Evolutionary conservation across 2,329 filamentous ascomycete genomes (phyloP).

Genomic region (Mycosphaerelloides madeirae): DNA sequence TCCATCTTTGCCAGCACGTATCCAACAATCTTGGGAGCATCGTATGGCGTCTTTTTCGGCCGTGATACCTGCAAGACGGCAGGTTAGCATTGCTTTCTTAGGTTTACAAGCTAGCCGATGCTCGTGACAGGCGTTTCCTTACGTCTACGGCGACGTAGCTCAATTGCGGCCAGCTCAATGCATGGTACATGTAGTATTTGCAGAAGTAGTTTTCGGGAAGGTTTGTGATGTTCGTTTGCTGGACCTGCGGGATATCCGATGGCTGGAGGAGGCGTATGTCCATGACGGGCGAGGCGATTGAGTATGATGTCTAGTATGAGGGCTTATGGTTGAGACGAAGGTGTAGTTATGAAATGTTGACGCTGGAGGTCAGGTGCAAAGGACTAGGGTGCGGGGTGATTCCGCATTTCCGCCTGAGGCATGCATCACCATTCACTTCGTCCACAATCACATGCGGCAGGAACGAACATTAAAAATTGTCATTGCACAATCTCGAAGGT

Average conservation of each 20-base stretch:
- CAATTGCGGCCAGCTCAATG: slow-evolving; percentile 94
- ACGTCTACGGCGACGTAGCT: slow-evolving; percentile 91
- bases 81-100: not conserved
- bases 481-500: too few species aligned
- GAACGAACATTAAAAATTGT: too few species aligned
- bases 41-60: slow-evolving; percentile 70
- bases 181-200: slow-evolving; percentile 99
- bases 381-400: too few species aligned
- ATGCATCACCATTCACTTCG: too few species aligned
- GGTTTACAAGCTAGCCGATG: not conserved
- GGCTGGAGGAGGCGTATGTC: slow-evolving; percentile 83
- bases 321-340: too few species aligned
- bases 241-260: slow-evolving; percentile 83
- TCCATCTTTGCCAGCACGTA: slow-evolving; percentile 99
- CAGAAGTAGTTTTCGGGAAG: slow-evolving; percentile 99
- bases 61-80: slow-evolving; percentile 56
- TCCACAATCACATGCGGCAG: too few species aligned
- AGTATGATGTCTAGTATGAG: not conserved
- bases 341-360: too few species aligned
- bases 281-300: slow-evolving; percentile 49
- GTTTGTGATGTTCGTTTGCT: slow-evolving; percentile 98
- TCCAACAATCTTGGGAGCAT: slow-evolving; percentile 95
- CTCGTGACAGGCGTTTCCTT: slow-evolving; percentile 21
- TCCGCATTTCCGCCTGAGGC: too few species aligned
- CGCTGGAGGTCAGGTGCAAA: too few species aligned